Evolutionary conservation across 208 protist genomes (phyloP).

Genomic region (Tetramitus jugosus): DNA sequence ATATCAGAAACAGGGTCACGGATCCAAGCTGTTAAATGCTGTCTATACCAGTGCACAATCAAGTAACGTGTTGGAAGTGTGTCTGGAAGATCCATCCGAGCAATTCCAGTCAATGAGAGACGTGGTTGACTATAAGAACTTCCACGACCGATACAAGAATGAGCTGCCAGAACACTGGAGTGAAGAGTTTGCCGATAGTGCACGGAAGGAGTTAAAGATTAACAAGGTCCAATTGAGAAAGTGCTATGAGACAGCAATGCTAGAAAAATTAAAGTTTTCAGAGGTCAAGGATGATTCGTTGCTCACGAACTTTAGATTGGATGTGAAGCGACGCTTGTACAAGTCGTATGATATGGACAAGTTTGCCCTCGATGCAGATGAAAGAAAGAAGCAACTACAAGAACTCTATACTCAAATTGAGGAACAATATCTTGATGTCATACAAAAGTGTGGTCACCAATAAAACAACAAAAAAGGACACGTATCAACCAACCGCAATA

Average conservation of each 20-base stretch:
- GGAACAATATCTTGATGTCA: background rate
- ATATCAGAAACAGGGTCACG: slow-evolving; percentile 5
- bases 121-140: background rate
- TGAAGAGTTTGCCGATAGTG: background rate
- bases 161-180: background rate
- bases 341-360: background rate
- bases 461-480: too few species aligned
- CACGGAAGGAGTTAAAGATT: background rate
- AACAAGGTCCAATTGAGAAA: background rate
- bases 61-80: background rate
- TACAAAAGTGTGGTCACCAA: too few species aligned
- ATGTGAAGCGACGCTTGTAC: background rate
- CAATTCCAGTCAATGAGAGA: slow-evolving; percentile 2
- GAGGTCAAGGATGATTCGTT: background rate
- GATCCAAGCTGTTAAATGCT: background rate
- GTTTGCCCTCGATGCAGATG: background rate
- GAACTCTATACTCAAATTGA: background rate
- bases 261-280: background rate
- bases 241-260: background rate
- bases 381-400: background rate
- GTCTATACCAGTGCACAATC: background rate
- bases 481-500: too few species aligned
- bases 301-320: background rate
- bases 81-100: slow-evolving; percentile 1
- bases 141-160: background rate